A percentile compares a stretch with the other conserved stretches of the same genome.
phyloP scores from a whole-genome alignment of 2,329 filamentous ascomycete species.

The Cryoendolithus antarcticus region DNA sequence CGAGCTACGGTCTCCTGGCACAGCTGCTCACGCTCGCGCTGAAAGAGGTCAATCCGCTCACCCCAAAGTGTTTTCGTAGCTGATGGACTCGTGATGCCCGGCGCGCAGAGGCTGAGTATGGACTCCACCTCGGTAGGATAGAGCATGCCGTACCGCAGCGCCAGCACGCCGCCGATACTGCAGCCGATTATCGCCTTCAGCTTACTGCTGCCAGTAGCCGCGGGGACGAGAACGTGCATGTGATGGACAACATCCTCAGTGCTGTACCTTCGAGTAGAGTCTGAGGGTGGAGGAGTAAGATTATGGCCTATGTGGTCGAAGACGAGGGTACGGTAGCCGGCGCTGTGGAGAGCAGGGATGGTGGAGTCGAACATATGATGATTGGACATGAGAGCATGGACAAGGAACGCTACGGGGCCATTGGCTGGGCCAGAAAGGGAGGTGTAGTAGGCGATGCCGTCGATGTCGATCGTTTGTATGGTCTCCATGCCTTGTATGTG shows the following conservation, averaged over 20 bases:
- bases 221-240: constrained; percentile 13
- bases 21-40: constrained; percentile 10
- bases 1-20: constrained; percentile 13
- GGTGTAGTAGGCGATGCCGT: constrained; percentile 17
- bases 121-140: constrained; percentile 12
- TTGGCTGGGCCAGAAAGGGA: constrained; percentile 10
- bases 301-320: constrained; percentile 20
- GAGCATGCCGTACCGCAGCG: constrained; percentile 17
- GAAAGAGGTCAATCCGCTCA: constrained; percentile 13
- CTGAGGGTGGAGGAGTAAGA: constrained; percentile 11
- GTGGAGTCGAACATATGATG: constrained; percentile 17
- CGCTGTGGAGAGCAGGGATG: constrained; percentile 9
- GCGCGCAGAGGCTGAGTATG: constrained; percentile 15
- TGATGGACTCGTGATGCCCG: constrained; percentile 13
- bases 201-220: constrained; percentile 6
- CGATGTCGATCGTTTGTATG: constrained; percentile 9
- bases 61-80: constrained; percentile 12
- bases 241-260: constrained; percentile 17
- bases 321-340: constrained; percentile 17
- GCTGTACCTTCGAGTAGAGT: constrained; percentile 2
- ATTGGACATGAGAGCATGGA: constrained; percentile 20
- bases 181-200: constrained; percentile 17
- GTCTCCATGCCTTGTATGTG: not conserved
- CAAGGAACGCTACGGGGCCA: constrained; percentile 11
- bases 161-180: constrained; percentile 17